phyloP scores from a whole-genome alignment of 176 grass and related monocot genomes.

The Pontederia crassipes region DNA sequence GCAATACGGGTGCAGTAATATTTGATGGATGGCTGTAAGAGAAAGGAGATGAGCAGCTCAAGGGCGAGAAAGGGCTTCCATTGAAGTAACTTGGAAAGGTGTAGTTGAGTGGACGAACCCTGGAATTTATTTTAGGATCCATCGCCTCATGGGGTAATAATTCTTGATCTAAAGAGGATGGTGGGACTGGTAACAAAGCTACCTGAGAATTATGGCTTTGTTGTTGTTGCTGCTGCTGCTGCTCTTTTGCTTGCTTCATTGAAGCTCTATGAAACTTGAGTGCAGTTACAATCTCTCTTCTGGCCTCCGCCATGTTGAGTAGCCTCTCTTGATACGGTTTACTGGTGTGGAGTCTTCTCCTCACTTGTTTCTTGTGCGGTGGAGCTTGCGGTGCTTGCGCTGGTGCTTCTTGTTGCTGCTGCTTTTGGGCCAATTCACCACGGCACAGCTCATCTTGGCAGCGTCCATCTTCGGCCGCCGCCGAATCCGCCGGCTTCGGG shows the following conservation, averaged over 20 bases:
- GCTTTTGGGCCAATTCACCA: slow-evolving; percentile 23
- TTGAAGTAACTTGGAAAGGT: slow-evolving; percentile 27
- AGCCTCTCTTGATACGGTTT: slow-evolving; percentile 84
- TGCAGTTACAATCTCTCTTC: slow-evolving; percentile 84
- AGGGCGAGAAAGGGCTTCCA: slow-evolving; percentile 14
- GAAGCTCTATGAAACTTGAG: slow-evolving; percentile 89
- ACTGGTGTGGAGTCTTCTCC: slow-evolving; percentile 84
- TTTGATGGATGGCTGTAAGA: slow-evolving; percentile 23
- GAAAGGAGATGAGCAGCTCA: slow-evolving; percentile 24
- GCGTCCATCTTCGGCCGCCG: neutral
- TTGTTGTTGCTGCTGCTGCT: slow-evolving; percentile 34
- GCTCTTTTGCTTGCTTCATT: slow-evolving; percentile 90
- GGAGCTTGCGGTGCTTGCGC: slow-evolving; percentile 22
- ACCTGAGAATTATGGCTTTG: slow-evolving; percentile 1
- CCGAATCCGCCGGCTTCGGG: neutral
- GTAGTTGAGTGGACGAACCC: neutral
- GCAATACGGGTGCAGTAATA: slow-evolving; percentile 13
- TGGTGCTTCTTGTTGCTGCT: slow-evolving; percentile 19
- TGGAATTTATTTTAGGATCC: neutral
- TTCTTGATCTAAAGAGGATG: slow-evolving; percentile 35
- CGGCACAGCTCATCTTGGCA: neutral
- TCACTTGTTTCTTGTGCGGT: slow-evolving; percentile 82
- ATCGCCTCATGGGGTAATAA: slow-evolving; percentile 19
- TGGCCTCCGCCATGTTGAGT: slow-evolving; percentile 93
- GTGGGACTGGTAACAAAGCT: neutral